These are phyloP conservation scores for Glutinoglossum americanum DNA, from an alignment of 495 filamentous ascomycete genomes.

Conservation along the genomic window DNA sequence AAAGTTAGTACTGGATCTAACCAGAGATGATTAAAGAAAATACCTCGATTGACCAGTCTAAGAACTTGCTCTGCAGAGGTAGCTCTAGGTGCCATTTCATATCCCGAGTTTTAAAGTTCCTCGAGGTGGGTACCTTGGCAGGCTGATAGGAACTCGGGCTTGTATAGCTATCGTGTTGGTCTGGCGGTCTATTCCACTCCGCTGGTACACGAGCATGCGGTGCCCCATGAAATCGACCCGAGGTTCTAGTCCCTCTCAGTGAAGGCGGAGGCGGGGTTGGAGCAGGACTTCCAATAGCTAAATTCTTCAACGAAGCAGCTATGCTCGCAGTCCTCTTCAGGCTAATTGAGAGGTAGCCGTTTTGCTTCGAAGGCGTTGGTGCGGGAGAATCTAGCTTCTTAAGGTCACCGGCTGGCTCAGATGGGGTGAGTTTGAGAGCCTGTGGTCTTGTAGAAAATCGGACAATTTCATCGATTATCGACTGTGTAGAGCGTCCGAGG, in stretches of 20 bases:
- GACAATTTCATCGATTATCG: constrained; percentile 56
- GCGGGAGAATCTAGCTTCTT: constrained; percentile 5
- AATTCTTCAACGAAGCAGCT: constrained; percentile 45
- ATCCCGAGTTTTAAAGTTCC: constrained; percentile 42
- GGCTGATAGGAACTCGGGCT: constrained; percentile 52
- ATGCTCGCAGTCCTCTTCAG: constrained; percentile 49
- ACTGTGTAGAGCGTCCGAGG: constrained; percentile 44
- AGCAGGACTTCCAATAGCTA: constrained; percentile 33
- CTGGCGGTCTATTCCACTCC: constrained; percentile 55
- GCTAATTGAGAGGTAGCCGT: constrained; percentile 43
- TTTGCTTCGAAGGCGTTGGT: constrained; percentile 24
- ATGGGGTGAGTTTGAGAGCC: constrained; percentile 17
- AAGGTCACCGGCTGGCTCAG: constrained; percentile 10
- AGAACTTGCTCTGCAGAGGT: constrained; percentile 61
- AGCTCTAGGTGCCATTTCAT: constrained; percentile 32
- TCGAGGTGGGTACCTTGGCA: constrained; percentile 52
- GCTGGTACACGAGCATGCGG: constrained; percentile 35
- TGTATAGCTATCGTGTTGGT: constrained; percentile 50
- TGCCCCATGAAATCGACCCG: constrained; percentile 11
- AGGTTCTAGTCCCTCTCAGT: constrained; percentile 7
- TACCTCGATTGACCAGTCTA: constrained; percentile 87
- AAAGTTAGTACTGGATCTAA: neutral
- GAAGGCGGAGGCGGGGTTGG: constrained; percentile 12
- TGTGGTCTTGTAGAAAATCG: constrained; percentile 30
- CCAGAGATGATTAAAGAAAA: constrained; percentile 3